Percentiles rank a stretch among this genome's conserved stretches.
Conservation (phyloP, 352 stramenopile genomes). For the Thalassiosira mediterranea region DNA sequence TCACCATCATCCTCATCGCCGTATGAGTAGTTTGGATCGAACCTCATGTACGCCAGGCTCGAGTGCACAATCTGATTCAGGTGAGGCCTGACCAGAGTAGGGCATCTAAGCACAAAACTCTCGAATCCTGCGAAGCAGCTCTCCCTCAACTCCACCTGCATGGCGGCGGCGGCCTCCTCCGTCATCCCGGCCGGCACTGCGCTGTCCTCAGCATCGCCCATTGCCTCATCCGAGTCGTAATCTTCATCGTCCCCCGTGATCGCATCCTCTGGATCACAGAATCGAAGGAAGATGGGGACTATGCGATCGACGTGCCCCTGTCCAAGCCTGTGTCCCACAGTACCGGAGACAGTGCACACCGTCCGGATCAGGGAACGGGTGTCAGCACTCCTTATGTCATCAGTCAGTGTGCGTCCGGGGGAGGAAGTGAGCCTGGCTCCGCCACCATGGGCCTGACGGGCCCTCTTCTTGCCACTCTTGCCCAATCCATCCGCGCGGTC, state of each 20-base stretch:
- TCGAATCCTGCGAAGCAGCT: constrained; percentile 98
- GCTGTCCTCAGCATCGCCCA: constrained; percentile 85
- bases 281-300: constrained; percentile 94
- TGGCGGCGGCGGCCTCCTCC: constrained; percentile 53
- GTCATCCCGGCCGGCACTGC: constrained; percentile 78
- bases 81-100: constrained; percentile 94
- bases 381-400: constrained; percentile 79
- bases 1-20: constrained; percentile 91
- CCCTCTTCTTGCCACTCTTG: constrained; percentile 48
- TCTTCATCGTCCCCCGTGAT: constrained; percentile 91
- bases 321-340: constrained; percentile 93
- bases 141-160: constrained; percentile 94
- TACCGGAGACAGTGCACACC: constrained; percentile 95
- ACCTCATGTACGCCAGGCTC: constrained; percentile 91
- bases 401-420: too few relatives aligned
- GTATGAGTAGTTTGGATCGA: constrained; percentile 99
- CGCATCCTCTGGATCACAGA: constrained; percentile 92
- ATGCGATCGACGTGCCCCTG: constrained; percentile 92
- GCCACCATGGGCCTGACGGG: constrained; percentile 29
- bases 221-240: constrained; percentile 89
- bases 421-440: constrained; percentile 8
- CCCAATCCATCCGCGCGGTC: constrained; percentile 68
- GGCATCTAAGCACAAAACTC: constrained; percentile 95
- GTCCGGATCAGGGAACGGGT: constrained; percentile 94
- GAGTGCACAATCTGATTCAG: constrained; percentile 90